Percentiles rank a stretch among this genome's conserved stretches.
Conservation (phyloP, 2,329 filamentous ascomycete genomes). For the Drechslera avenae region DNA sequence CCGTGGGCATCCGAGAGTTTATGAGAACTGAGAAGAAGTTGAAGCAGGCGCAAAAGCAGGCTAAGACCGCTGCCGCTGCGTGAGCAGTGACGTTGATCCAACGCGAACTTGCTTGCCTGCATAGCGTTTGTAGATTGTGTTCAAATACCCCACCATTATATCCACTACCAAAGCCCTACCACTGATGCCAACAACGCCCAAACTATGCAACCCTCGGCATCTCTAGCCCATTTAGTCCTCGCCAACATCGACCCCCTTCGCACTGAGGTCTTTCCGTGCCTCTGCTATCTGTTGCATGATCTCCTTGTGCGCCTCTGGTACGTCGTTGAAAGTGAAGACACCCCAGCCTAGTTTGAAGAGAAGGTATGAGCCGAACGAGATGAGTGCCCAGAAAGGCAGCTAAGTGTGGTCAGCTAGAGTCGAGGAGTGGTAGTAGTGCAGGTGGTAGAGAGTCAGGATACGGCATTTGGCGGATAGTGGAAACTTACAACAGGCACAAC, state of each 20-base stretch:
- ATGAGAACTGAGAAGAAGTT: conserved; percentile 96
- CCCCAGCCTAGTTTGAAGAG: conserved; percentile 91
- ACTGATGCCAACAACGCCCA: conserved; percentile 4
- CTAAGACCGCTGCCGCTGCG: conserved; percentile 50
- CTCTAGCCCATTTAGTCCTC: conserved; percentile 47
- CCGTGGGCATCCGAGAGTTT: conserved; percentile 92
- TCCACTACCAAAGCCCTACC: not conserved
- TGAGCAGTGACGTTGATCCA: not conserved
- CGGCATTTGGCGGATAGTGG: not conserved
- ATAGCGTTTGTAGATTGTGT: conserved; percentile 6
- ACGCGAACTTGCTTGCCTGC: not conserved
- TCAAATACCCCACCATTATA: conserved; percentile 19
- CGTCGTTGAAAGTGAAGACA: conserved; percentile 95
- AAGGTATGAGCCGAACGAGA: conserved; percentile 89
- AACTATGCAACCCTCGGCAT: conserved; percentile 5
- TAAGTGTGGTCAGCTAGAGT: conserved; percentile 47
- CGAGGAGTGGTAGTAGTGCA: not conserved
- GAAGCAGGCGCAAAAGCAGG: conserved; percentile 71
- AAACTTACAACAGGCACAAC: conserved; percentile 84
- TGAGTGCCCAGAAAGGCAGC: conserved; percentile 91
- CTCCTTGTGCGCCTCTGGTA: conserved; percentile 87
- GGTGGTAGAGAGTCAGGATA: not conserved
- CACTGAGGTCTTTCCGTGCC: conserved; percentile 74
- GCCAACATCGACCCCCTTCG: conserved; percentile 79
- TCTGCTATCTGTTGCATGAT: conserved; percentile 82